Evolutionary conservation across 2,329 filamentous ascomycete species (phyloP), one percentile per base, ranked within the genome.

Genomic region (Cordyceps tenuipes): DNA sequence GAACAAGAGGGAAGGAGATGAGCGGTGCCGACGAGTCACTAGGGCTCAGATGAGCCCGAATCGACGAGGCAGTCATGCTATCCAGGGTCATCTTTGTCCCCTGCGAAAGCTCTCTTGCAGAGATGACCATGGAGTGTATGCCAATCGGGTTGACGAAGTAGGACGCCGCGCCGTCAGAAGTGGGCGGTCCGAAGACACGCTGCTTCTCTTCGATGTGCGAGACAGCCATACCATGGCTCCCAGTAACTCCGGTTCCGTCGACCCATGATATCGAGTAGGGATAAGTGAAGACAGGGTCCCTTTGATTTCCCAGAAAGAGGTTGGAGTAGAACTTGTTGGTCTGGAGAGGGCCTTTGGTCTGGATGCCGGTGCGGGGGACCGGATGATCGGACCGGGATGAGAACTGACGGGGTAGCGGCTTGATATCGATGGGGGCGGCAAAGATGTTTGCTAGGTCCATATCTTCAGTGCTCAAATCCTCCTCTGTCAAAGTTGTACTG

Each of bases 241-340:
- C 75, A 4, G 85, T 79, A 23, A 77, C 75, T 12, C 84, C 86
- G 59, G 75, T 74, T 1, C 88, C 88, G 64, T 82, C 84, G 3
- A 81, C 79, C 87, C 88, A 91, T 19, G 80, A 73, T 19, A 92
- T 69, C 3, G 83, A 82, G 68, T 91, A 92, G 1, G 89, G 92
- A 68, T 91, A 87, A 0, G 88, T 86, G 73, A 87, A 96, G 0
- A 86, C 79, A 0, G 87, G 81, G 7, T 81, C 81, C 5, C 78
- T 82, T 71, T 96, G 91, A 48, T 79, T 80, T 5, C 85, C 88
- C 0, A 97, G 77, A 70, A 91, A 91, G 63, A 94, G 84, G 67
- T 94, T 94, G 66, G 86, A 80, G 66, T 89, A 90, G 70, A 91
- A 92, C 68, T 90, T 92, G 77, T 92, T 93, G 26, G 89, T 93